phyloP scores from a whole-genome alignment of 2,329 filamentous ascomycete genomes.

The Talaromyces amestolkiae region DNA sequence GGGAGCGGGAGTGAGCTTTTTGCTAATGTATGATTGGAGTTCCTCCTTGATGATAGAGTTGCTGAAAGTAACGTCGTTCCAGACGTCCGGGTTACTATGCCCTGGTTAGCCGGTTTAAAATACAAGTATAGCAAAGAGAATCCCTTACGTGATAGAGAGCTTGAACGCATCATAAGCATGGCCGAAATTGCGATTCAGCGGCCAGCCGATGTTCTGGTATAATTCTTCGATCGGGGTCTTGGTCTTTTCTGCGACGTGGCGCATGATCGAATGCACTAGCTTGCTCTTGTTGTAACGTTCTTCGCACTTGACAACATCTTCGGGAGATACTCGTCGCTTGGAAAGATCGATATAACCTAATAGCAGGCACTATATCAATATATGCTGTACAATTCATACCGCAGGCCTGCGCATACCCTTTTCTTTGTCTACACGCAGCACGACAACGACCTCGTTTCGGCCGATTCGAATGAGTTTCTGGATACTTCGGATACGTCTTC shows the following conservation, averaged over 20 bases:
- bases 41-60: conserved; percentile 82
- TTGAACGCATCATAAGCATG: conserved; percentile 98
- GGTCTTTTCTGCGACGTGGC: conserved; percentile 97
- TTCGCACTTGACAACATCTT: conserved; percentile 97
- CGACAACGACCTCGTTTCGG: conserved; percentile 96
- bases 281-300: conserved; percentile 99
- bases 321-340: conserved; percentile 94
- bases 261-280: conserved; percentile 98
- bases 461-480: conserved; percentile 98
- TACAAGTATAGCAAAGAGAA: background rate
- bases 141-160: conserved; percentile 85
- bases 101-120: conserved; percentile 12
- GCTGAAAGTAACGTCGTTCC: conserved; percentile 88
- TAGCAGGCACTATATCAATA: conserved; percentile 16
- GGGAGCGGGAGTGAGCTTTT: conserved; percentile 95
- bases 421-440: conserved; percentile 98
- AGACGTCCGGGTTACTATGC: conserved; percentile 83
- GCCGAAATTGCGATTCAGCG: conserved; percentile 94
- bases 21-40: conserved; percentile 91
- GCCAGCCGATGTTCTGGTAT: conserved; percentile 95
- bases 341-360: conserved; percentile 94
- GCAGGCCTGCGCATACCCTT: conserved; percentile 61
- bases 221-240: conserved; percentile 89
- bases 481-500: conserved; percentile 96
- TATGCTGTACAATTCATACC: background rate